Conservation (phyloP, 2,329 filamentous ascomycete species). For the Chrysosporium keratinophilum region DNA sequence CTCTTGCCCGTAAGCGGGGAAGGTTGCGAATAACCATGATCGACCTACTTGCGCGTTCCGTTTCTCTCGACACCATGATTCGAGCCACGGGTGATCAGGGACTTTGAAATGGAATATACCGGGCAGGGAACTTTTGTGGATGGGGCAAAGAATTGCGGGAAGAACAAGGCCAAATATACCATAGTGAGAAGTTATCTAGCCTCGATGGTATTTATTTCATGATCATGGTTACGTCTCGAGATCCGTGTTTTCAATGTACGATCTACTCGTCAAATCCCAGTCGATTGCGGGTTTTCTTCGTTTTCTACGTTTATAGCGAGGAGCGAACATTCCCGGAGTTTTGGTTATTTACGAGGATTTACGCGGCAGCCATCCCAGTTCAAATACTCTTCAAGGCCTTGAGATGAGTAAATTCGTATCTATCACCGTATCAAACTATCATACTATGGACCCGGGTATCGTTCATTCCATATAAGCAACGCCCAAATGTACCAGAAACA, state of each 20-base stretch:
- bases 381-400: too few relatives aligned
- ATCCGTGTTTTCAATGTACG: background rate
- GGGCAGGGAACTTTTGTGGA: background rate
- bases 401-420: background rate
- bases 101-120: background rate
- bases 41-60: background rate
- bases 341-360: too few relatives aligned
- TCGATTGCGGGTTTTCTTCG: background rate
- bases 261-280: background rate
- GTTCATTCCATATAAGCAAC: background rate
- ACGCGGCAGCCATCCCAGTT: too few relatives aligned
- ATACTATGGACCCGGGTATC: constrained; percentile 1
- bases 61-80: background rate
- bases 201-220: constrained; percentile 8
- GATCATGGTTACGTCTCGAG: constrained; percentile 5
- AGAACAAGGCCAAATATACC: constrained; percentile 1
- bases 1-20: background rate
- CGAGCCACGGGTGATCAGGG: background rate
- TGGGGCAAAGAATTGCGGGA: constrained; percentile 1
- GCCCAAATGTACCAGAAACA: background rate
- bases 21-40: background rate
- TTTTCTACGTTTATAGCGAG: background rate
- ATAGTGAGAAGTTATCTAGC: constrained; percentile 1
- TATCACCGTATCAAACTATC: background rate
- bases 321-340: background rate